Evolutionary conservation across 202 grass and related monocot species (phyloP).

Genomic region (Setaria italica): DNA sequence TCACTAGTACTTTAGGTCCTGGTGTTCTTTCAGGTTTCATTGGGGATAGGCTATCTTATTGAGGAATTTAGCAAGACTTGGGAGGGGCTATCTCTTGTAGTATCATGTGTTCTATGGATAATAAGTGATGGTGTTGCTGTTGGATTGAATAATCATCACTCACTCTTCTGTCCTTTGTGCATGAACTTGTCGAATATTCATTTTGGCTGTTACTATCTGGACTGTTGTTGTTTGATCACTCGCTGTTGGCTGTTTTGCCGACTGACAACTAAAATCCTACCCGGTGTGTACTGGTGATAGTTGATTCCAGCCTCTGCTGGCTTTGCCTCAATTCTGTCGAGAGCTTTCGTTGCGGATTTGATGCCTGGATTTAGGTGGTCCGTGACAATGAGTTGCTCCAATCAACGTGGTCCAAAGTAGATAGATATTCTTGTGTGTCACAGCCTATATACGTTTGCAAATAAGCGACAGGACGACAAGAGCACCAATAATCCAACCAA

Average conservation of each 20-base stretch:
- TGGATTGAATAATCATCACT: conserved; percentile 48
- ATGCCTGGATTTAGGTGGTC: background rate
- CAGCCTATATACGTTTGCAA: background rate
- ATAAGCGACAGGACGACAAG: background rate
- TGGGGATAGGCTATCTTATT: conserved; percentile 10
- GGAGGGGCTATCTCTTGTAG: conserved; percentile 33
- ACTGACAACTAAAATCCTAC: background rate
- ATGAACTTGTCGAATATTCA: background rate
- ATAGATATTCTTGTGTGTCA: background rate
- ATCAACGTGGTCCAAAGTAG: background rate
- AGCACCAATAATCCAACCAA: background rate
- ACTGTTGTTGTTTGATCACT: background rate
- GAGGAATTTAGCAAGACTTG: background rate
- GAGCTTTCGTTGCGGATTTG: background rate
- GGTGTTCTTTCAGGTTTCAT: conserved; percentile 7
- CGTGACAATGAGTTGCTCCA: background rate
- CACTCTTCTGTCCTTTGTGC: background rate
- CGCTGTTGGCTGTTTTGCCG: background rate
- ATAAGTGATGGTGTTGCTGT: conserved; percentile 37
- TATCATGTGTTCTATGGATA: conserved; percentile 33
- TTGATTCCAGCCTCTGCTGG: background rate
- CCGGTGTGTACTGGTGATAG: background rate
- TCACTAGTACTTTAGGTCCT: background rate
- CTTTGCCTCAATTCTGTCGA: background rate
- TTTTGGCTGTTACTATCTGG: background rate